Base-by-base conservation (phyloP, 1,284 basidiomycete genomes). In the Lentinula novae-zelandiae region DNA sequence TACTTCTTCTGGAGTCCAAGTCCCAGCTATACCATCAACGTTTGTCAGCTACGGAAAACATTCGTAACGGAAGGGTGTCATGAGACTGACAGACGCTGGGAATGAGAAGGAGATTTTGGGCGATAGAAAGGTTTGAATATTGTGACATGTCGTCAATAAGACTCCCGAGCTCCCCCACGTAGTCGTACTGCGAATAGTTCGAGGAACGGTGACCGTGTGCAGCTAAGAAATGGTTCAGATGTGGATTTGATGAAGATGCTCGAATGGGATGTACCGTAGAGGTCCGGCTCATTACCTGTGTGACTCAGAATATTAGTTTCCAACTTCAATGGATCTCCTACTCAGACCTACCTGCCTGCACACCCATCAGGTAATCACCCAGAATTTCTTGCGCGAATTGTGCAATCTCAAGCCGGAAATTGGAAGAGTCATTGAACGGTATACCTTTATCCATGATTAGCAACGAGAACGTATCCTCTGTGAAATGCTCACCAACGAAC, bases 251-350 rank as follows among this genome's bases (percentile, higher is more conserved):
- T 42, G 48, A 50, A 27, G 49, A n/a, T 54, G 72, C 27, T 27
- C 3, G 67, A 3, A 49, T 74, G 33, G 38, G 15, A 78, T 58
- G 69, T 64, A 7, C 68, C 69, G 56, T 78, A 84, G 66, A 84
- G 71, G 69, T 86, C 83, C 8, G 84, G 85, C 67, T 86, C 85
- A 68, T 86, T 87, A 0, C 80, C 81, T 52, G 9, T 17, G 3
- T 2, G 5, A 7, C 13, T 4, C 5, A n/a, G 5, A 0, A 12
- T 51, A 34, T 33, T 13, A 51, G 33, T 17, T 5, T n/a, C 20
- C 9, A n/a, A 4, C 12, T 13, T 34, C 10, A 12, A 51, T 17
- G 33, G 3, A 17, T 6, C 5, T 20, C 27, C 7, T 20, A n/a
- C 33, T 22, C 8, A 22, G 10, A 46, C 44, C 22, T 20, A 3